A percentile compares a stretch with the other conserved stretches of the same genome.
Conservation (phyloP, 1,139 yeast genomes). For the Blastobotrys raffinosifermentans region DNA sequence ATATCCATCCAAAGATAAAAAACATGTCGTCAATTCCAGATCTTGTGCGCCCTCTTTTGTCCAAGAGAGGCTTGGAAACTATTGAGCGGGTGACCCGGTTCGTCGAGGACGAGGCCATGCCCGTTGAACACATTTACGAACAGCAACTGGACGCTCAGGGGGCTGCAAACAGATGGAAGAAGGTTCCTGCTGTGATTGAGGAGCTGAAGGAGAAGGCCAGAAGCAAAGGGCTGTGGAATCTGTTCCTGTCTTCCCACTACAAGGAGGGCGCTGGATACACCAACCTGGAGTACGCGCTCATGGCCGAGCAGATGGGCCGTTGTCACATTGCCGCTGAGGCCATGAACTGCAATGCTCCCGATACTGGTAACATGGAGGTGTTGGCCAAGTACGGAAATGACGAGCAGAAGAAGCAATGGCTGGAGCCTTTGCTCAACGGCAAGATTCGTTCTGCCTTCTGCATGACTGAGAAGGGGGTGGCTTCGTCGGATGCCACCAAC, state of each 20-base stretch:
- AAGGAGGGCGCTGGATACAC: constrained; percentile 60
- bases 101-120: constrained; percentile 55
- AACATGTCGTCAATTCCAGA: constrained; percentile 34
- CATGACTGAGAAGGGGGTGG: constrained; percentile 64
- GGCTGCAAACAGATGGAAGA: constrained; percentile 46
- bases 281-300: constrained; percentile 62
- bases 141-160: constrained; percentile 35
- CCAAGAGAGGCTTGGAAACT: constrained; percentile 48
- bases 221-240: constrained; percentile 57
- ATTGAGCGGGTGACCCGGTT: constrained; percentile 47
- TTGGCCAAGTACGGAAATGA: constrained; percentile 54
- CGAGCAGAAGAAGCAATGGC: constrained; percentile 49
- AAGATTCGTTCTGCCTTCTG: constrained; percentile 60
- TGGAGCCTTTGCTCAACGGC: constrained; percentile 54
- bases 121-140: constrained; percentile 47
- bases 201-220: constrained; percentile 51
- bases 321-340: constrained; percentile 55
- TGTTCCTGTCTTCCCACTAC: constrained; percentile 54
- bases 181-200: constrained; percentile 48
- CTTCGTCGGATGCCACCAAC: constrained; percentile 65
- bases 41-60: constrained; percentile 36
- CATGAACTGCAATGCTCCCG: constrained; percentile 63
- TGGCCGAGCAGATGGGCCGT: constrained; percentile 65
- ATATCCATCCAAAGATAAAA: too few species aligned
- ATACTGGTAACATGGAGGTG: constrained; percentile 72